These are phyloP conservation scores for Aureobasidium uvarum DNA, from an alignment of 2,329 filamentous ascomycete genomes.

Conservation along the genomic window DNA sequence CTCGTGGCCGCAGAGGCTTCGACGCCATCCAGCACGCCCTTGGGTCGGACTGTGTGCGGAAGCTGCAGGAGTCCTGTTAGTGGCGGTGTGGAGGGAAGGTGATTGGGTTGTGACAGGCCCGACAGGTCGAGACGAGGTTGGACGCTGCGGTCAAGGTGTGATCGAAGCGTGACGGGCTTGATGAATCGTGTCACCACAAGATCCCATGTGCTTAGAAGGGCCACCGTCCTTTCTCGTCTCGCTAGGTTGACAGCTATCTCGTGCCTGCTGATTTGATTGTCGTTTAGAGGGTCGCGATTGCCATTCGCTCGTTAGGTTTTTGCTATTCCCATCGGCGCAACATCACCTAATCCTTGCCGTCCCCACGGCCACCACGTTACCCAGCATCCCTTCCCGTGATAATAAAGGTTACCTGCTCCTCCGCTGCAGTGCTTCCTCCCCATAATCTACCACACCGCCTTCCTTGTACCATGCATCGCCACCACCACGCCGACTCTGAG, in stretches of 20 bases:
- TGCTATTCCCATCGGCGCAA: constrained; percentile 1
- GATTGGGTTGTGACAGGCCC: constrained; percentile 10
- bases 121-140: constrained; percentile 22
- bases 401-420: constrained; percentile 23
- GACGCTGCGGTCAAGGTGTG: constrained; percentile 24
- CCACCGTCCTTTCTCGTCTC: constrained; percentile 13
- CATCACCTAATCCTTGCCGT: constrained; percentile 15
- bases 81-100: constrained; percentile 13
- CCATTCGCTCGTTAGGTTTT: neutral
- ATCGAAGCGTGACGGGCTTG: constrained; percentile 23
- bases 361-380: constrained; percentile 10
- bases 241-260: neutral
- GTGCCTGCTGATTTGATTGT: constrained; percentile 22
- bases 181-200: constrained; percentile 26
- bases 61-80: constrained; percentile 20
- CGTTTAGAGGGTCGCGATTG: neutral
- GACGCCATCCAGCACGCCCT: constrained; percentile 14
- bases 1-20: constrained; percentile 15
- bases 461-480: constrained; percentile 24
- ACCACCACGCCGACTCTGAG: neutral
- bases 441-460: constrained; percentile 17
- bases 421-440: constrained; percentile 20
- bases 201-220: constrained; percentile 26
- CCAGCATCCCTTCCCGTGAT: constrained; percentile 22
- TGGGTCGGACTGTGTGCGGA: constrained; percentile 6